A percentile compares a stretch with the other conserved stretches of the same genome.
phyloP scores from a whole-genome alignment of 1,139 yeast species.

The Pichia sp. region DNA sequence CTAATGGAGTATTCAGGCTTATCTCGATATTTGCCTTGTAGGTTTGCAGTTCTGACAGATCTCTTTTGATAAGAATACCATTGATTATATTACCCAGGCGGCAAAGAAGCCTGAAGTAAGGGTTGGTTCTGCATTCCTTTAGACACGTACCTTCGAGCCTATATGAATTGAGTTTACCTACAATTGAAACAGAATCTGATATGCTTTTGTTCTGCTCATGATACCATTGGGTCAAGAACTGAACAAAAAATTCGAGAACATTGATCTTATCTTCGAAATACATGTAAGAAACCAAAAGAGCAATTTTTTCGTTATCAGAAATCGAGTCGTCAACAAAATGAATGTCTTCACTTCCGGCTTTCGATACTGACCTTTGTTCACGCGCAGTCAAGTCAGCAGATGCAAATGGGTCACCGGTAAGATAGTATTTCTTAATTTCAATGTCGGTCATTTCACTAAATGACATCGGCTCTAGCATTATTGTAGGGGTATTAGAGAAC shows the following conservation, averaged over 20 bases:
- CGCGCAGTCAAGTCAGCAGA: constrained; percentile 3
- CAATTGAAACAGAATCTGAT: constrained; percentile 21
- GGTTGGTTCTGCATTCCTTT: constrained; percentile 22
- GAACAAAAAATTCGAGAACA: constrained; percentile 19
- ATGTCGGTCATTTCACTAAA: constrained; percentile 45
- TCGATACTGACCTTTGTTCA: constrained; percentile 13
- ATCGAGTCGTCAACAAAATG: constrained; percentile 19
- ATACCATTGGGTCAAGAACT: constrained; percentile 18
- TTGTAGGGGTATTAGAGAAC: constrained; percentile 46
- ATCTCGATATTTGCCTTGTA: constrained; percentile 18
- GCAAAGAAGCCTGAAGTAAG: constrained; percentile 32
- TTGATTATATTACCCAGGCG: constrained; percentile 31
- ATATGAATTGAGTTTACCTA: constrained; percentile 5
- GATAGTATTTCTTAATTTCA: constrained; percentile 34
- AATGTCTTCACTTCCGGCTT: constrained; percentile 16
- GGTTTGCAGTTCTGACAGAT: constrained; percentile 13
- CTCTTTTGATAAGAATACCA: constrained; percentile 14
- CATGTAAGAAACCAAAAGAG: constrained; percentile 24
- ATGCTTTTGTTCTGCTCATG: constrained; percentile 24
- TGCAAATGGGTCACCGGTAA: constrained; percentile 45
- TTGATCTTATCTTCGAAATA: constrained; percentile 24
- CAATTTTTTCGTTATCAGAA: constrained; percentile 25
- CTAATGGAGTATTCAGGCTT: constrained; percentile 24
- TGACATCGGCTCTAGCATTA: constrained; percentile 60
- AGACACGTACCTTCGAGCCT: constrained; percentile 13